These are phyloP conservation scores for Hanseniaspora occidentalis DNA, from an alignment of 805 yeast genomes.

Conservation along the genomic window DNA sequence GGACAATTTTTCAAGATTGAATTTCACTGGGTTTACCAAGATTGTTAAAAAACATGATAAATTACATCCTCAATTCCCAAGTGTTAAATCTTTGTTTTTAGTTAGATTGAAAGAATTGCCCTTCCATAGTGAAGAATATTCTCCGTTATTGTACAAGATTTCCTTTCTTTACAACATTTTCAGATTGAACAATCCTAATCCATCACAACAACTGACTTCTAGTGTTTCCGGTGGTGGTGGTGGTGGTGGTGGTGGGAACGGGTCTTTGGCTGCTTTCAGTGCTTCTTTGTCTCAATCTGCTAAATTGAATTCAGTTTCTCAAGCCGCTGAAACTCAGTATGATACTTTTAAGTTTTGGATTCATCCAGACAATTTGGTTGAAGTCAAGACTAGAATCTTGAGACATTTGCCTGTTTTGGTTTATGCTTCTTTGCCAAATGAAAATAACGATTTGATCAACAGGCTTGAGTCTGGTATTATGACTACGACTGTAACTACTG, in stretches of 20 bases:
- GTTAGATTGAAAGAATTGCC: constrained; percentile 83
- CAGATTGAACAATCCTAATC: constrained; percentile 49
- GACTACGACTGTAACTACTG: constrained; percentile 7
- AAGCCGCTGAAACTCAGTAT: constrained; percentile 27
- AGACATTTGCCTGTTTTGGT: constrained; percentile 89
- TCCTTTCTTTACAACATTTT: constrained; percentile 72
- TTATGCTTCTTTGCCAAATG: constrained; percentile 35
- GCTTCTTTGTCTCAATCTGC: constrained; percentile 29
- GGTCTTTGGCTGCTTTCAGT: constrained; percentile 20
- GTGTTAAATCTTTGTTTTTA: constrained; percentile 81
- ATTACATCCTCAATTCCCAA: constrained; percentile 62
- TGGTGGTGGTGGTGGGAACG: neutral
- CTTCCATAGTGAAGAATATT: constrained; percentile 87
- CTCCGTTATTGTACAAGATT: constrained; percentile 75
- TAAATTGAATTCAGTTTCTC: constrained; percentile 18
- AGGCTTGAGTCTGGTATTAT: constrained; percentile 17
- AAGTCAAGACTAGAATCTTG: constrained; percentile 87
- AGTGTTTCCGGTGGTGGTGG: constrained; percentile 8
- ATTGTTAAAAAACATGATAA: constrained; percentile 95
- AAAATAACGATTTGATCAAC: constrained; percentile 18
- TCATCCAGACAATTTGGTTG: constrained; percentile 95
- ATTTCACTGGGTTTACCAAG: constrained; percentile 89
- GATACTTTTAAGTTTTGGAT: constrained; percentile 87
- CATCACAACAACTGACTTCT: constrained; percentile 22
- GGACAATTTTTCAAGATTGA: constrained; percentile 81